Base-by-base conservation (phyloP, 192 early-diverging fungal genomes). In the Umbelopsis sp. region DNA sequence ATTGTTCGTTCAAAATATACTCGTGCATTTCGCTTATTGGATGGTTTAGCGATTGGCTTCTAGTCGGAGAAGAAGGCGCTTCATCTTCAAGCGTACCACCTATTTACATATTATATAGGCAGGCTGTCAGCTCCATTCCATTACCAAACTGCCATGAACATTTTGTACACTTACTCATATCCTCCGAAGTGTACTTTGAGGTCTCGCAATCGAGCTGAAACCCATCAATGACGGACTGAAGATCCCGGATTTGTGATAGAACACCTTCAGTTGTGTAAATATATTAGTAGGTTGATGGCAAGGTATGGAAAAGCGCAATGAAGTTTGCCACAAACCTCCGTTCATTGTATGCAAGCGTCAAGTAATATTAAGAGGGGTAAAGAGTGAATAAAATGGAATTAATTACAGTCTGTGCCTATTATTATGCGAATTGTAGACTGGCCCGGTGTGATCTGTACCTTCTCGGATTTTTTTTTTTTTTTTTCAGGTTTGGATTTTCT, bases 361-460 rank as follows among this genome's bases (percentile, higher is more conserved):
- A 7, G 34, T 20, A 62, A 62, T 32, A 32, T 21, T 34, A 26
- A 36, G 31, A 32, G 56, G 26, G 26, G 56, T 32, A 62, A 29
- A 62, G 26, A 31, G 26, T 62, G 26, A 62, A 62, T 62, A 62
- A 34, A 62, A 62, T 34, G 17, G 17, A 34, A 14, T 62, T 62
- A 62, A 62, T 17, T 62, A 32, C 31, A n/a, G 52, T 26, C 12
- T 54, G 22, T 29, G 2, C 34, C 8, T 32, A 36, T 49, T n/a
- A 49, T 49, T 41, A 53, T 53, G 52, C 14, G 22, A 49, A 62
- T 62, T 62, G 56, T 34, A 62, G 56, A 62, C 56, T 62, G 56
- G 56, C 26, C 56, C 17, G 56, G 56, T 20, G 31, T 62, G 56
- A 62, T 62, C 31, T 20, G 31, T 31, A 29, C 16, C 31, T 62